Base-by-base conservation (phyloP, 2,329 filamentous ascomycete genomes). In the Thelonectria blattea region DNA sequence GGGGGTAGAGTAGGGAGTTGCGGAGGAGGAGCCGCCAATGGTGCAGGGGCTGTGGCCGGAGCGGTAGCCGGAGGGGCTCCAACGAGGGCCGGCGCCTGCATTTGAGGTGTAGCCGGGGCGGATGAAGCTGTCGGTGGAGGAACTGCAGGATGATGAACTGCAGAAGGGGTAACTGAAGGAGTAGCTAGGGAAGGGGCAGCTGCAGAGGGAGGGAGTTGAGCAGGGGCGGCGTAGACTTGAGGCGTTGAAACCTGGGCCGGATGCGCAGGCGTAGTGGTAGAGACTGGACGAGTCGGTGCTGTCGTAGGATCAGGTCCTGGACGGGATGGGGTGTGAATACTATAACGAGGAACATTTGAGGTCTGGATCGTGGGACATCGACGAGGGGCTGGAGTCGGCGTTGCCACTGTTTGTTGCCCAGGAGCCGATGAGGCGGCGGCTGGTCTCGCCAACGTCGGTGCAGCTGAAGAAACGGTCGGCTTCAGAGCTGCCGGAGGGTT, bases 81-180 rank as follows among this genome's bases (percentile, higher is more conserved):
- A 39, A 30, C 11, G 8, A 7, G n/a, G 11, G 52, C 20, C 14
- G 41, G n/a, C 12, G 41, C n/a, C 17, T 43, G 41, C 17, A 43
- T n/a, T n/a, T n/a, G 46, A 37, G 45, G 22, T 22, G 65, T 24
- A 53, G 57, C 39, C 18, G 46, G 27, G 10, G 58, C 27, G 9
- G 15, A 37, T 37, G 34, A 37, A 7, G 34, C 6, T 15, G 34
- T 14, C 34, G 34, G 10, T 5, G 34, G 34, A 37, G 11, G 34
- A 15, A 37, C 34, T 14, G 34, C 3, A 37, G 34, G 3, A 11
- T 59, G 56, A 17, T 24, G 43, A 3, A 57, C 22, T 24, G 22
- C 22, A 6, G 22, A 3, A 6, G 22, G 22, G 6, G 22, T 3
- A 6, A 24, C 22, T 24, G 22, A 24, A 24, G 34, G 34, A 37